phyloP scores from a whole-genome alignment of 768 basidiomycete species.

The Paxillus involutus region DNA sequence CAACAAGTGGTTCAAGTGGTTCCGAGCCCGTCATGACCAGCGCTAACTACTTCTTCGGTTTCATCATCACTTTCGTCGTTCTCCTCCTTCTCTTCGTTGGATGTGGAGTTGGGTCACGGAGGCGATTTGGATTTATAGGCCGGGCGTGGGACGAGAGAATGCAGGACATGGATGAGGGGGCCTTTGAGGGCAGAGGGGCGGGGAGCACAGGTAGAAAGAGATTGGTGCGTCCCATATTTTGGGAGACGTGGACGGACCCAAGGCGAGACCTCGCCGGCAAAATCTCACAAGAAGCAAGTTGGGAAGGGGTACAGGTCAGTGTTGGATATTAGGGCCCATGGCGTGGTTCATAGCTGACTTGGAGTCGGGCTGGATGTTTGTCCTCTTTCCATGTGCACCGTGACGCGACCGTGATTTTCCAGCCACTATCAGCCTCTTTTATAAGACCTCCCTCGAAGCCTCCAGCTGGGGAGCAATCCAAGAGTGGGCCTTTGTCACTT shows the following conservation, averaged over 20 bases:
- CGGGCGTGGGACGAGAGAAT: conserved; percentile 20
- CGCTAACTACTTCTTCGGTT: conserved; percentile 34
- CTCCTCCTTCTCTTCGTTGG: conserved; percentile 49
- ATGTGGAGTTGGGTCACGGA: conserved; percentile 49
- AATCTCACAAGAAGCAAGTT: not conserved
- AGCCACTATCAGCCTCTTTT: conserved; percentile 25
- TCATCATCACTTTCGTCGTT: conserved; percentile 32
- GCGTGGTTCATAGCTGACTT: too few relatives aligned
- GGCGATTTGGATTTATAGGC: conserved; percentile 29
- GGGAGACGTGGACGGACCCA: conserved; percentile 19
- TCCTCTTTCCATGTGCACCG: too few relatives aligned
- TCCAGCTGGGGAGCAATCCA: not conserved
- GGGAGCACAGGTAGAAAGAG: conserved; percentile 15
- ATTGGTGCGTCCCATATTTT: conserved; percentile 14
- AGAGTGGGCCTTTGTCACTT: not conserved
- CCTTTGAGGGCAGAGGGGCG: conserved; percentile 3
- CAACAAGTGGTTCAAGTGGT: not conserved
- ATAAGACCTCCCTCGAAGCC: conserved; percentile 16
- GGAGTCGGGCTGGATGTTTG: too few relatives aligned
- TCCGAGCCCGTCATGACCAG: conserved; percentile 4
- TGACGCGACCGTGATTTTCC: not conserved
- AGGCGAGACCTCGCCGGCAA: not conserved
- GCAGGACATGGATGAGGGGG: conserved; percentile 12
- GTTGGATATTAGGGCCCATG: too few relatives aligned
- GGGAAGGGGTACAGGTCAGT: conserved; percentile 27